Base-by-base conservation (phyloP, 176 grass and related monocot genomes). In the Pontederia paniculata region DNA sequence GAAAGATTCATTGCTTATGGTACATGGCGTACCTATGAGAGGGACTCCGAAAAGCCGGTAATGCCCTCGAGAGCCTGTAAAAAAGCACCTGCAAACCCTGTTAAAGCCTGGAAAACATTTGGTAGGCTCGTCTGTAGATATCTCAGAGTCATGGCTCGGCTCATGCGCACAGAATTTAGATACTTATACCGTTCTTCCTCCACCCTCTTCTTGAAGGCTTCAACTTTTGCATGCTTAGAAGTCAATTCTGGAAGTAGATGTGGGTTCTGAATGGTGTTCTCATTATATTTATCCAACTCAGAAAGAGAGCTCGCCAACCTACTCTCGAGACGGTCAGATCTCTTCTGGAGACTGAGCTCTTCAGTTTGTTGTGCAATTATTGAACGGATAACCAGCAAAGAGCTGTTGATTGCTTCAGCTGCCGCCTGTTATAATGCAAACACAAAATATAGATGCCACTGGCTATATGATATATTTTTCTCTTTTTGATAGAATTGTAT, bases 41-140 rank as follows among this genome's bases (percentile, higher is more conserved):
- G 28, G 28, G 28, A 37, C 66, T 87, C 75, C 54, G 22, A 76
- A 56, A 80, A 84, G 58, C 73, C 71, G 44, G 68, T 82, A 72
- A 99, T 93, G 42, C 77, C 87, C 77, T 88, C 94, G 37, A 99
- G 82, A 66, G 78, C 80, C 65, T 88, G 72, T 28, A 80, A 66
- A 7, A 77, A 99, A 5, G 75, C 58, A 54, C 70, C 63, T 10
- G 86, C 76, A 63, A 99, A 99, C 45, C 80, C 72, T 55, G 71
- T 88, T 67, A 99, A 77, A 69, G 80, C 73, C 64, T 99, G 83
- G 68, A 99, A 99, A 64, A 99, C 72, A 37, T 99, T 99, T 0
- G 87, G 94, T 17, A 99, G 88, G 76, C 94, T 77, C 3, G 59
- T 93, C 52, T 82, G 80, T 56, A 99, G 81, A 76, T 85, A 80